Evolutionary conservation across 768 basidiomycete genomes (phyloP).

Genomic region (Cyclocybe aegerita): DNA sequence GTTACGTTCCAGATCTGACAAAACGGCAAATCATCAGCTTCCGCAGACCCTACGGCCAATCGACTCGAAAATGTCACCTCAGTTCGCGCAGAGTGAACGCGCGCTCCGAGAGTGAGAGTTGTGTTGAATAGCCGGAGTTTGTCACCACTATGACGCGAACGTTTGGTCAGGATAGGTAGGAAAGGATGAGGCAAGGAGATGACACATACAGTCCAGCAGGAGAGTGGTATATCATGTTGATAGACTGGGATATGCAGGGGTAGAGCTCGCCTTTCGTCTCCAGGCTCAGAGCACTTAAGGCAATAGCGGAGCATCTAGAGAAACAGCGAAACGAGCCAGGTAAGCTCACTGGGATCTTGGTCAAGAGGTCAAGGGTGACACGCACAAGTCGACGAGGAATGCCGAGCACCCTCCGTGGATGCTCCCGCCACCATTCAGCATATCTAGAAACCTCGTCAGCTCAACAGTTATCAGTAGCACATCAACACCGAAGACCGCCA

Average conservation of each 20-base stretch:
- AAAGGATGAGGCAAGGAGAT: background rate
- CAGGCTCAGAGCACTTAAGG: constrained; percentile 34
- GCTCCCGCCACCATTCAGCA: constrained; percentile 44
- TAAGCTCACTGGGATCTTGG: background rate
- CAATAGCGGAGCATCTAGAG: constrained; percentile 47
- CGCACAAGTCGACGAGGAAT: constrained; percentile 52
- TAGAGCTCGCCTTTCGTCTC: constrained; percentile 20
- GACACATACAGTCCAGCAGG: constrained; percentile 49
- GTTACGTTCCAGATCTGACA: constrained; percentile 56
- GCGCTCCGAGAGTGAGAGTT: constrained; percentile 47
- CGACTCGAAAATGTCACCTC: constrained; percentile 33
- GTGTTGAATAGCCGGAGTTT: constrained; percentile 50
- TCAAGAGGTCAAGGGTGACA: background rate
- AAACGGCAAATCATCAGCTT: background rate
- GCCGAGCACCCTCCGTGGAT: constrained; percentile 57
- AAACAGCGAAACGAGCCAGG: background rate
- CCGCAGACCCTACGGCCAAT: too few species aligned
- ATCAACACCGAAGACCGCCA: too few species aligned
- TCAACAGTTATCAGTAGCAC: too few species aligned
- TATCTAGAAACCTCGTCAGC: constrained; percentile 32
- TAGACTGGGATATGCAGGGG: constrained; percentile 47
- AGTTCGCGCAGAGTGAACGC: constrained; percentile 45
- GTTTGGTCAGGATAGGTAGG: too few species aligned
- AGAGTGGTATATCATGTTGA: constrained; percentile 55
- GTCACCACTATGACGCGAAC: constrained; percentile 47